phyloP scores from a whole-genome alignment of 2,329 filamentous ascomycete genomes.

The Westerdykella sp. region DNA sequence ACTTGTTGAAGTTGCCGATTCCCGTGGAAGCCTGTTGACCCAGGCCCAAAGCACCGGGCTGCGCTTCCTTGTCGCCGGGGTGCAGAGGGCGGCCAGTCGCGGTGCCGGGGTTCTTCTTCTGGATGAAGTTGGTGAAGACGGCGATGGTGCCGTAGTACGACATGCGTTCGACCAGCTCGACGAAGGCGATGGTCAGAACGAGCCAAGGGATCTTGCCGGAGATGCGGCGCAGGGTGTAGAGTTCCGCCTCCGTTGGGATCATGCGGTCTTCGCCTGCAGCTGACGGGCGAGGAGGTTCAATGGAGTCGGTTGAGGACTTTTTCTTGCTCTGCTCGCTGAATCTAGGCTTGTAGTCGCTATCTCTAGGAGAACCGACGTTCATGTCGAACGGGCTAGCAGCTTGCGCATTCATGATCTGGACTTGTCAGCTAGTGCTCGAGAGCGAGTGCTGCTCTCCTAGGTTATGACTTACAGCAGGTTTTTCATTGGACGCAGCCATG shows the following conservation, averaged over 20 bases:
- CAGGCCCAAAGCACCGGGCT: constrained; percentile 49
- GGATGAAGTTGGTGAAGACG: constrained; percentile 37
- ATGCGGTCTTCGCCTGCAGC: too few species aligned
- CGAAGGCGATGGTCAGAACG: constrained; percentile 32
- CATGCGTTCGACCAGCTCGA: constrained; percentile 36
- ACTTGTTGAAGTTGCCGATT: constrained; percentile 49
- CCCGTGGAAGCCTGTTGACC: constrained; percentile 50
- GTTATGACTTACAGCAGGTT: too few species aligned
- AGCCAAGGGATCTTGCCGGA: constrained; percentile 30
- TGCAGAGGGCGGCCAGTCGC: constrained; percentile 26
- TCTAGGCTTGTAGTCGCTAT: too few species aligned
- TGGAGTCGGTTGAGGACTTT: too few species aligned
- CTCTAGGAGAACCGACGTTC: too few species aligned
- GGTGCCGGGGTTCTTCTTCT: constrained; percentile 19
- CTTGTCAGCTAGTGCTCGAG: too few species aligned
- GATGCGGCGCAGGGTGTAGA: constrained; percentile 31
- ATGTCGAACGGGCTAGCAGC: too few species aligned
- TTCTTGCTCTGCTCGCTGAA: too few species aligned
- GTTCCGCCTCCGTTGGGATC: constrained; percentile 31
- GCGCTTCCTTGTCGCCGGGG: constrained; percentile 17
- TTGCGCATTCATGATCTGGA: too few species aligned
- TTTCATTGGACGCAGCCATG: too few species aligned
- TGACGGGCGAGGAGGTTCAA: too few species aligned
- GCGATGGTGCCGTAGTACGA: constrained; percentile 35
- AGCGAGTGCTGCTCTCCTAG: too few species aligned